These are phyloP conservation scores for Tilletia walkeri DNA, from an alignment of 1,284 basidiomycete genomes.

Conservation along the genomic window DNA sequence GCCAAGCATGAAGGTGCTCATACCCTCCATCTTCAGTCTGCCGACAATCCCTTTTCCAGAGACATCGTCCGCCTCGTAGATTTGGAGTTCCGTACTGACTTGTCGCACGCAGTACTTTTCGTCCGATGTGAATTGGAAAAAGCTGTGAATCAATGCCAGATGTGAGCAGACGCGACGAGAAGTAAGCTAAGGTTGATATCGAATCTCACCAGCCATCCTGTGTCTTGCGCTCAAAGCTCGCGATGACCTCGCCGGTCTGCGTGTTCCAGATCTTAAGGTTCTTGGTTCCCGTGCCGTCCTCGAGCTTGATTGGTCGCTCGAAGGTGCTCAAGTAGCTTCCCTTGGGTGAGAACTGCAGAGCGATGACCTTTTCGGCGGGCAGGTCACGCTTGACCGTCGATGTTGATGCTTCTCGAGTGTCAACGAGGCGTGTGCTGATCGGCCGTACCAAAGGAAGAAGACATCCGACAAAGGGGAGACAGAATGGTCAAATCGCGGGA, in stretches of 20 bases:
- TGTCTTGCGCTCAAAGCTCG: slow-evolving; percentile 77
- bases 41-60: slow-evolving; percentile 76
- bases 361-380: slow-evolving; percentile 69
- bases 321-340: slow-evolving; percentile 90
- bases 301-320: slow-evolving; percentile 77
- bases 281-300: slow-evolving; percentile 69
- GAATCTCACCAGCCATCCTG: slow-evolving; percentile 69
- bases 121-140: slow-evolving; percentile 82
- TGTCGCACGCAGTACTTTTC: slow-evolving; percentile 85
- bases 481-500: slow-evolving; percentile 11
- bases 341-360: slow-evolving; percentile 85
- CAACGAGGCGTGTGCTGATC: slow-evolving; percentile 71
- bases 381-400: slow-evolving; percentile 40
- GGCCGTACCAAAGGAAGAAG: slow-evolving; percentile 14
- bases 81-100: slow-evolving; percentile 79
- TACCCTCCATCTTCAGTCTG: slow-evolving; percentile 77
- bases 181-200: too few relatives aligned
- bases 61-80: slow-evolving; percentile 72
- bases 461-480: too few relatives aligned
- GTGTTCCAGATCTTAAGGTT: slow-evolving; percentile 82
- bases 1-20: slow-evolving; percentile 72
- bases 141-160: slow-evolving; percentile 7
- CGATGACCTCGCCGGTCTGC: slow-evolving; percentile 75
- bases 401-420: slow-evolving; percentile 56
- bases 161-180: too few relatives aligned